phyloP scores from a whole-genome alignment of 179 eudicot genomes.

The Sideroxylon spinosum region DNA sequence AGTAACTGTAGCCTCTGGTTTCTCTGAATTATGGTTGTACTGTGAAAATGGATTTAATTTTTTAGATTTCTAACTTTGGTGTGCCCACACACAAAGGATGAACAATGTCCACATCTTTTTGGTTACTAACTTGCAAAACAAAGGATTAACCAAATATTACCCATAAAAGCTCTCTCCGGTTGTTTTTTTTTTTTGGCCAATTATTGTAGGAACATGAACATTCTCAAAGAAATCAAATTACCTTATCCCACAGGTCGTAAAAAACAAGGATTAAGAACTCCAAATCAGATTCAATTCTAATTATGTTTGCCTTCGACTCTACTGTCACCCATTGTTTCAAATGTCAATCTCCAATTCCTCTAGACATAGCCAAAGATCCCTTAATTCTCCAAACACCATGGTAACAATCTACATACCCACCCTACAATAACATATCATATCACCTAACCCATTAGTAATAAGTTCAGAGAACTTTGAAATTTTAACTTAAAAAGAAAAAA shows the following conservation, averaged over 20 bases:
- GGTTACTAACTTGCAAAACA: conserved; percentile 45
- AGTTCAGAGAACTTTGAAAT: no score
- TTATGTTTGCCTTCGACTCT: conserved; percentile 63
- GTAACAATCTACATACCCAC: conserved; percentile 76
- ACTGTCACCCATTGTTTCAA: conserved; percentile 87
- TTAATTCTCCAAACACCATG: conserved; percentile 83
- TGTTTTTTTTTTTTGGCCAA: no score
- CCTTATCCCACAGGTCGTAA: conserved; percentile 94
- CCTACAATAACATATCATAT: conserved; percentile 34
- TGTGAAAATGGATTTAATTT: no score
- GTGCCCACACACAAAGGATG: conserved; percentile 34
- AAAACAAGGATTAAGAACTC: conserved; percentile 93
- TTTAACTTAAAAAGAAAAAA: neutral
- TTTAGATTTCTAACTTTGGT: conserved; percentile 28
- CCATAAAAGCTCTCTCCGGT: no score
- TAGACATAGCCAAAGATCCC: conserved; percentile 84
- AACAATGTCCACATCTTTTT: conserved; percentile 73
- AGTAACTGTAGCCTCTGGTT: conserved; percentile 66
- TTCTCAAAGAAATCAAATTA: conserved; percentile 15
- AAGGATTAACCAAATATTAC: no score
- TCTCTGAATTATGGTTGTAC: no score
- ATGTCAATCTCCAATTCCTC: conserved; percentile 79
- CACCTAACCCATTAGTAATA: neutral
- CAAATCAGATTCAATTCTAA: conserved; percentile 38
- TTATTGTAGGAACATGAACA: no score